Evolutionary conservation across 768 basidiomycete genomes (phyloP), one percentile per base, ranked within the genome.

Genomic region (Lanmaoa pseudosensibilis): DNA sequence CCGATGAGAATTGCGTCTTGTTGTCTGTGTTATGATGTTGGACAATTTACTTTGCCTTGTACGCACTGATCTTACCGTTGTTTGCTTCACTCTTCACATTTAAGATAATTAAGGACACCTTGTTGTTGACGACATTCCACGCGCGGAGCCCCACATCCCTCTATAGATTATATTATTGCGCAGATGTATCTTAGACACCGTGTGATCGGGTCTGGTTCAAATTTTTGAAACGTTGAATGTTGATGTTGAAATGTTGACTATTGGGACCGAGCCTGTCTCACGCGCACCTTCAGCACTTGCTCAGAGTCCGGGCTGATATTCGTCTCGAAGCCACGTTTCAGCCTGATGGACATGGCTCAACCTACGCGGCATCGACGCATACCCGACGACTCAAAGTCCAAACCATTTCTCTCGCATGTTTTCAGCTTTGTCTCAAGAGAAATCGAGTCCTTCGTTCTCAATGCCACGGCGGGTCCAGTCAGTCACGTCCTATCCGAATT

Each of bases 401-500:
- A 55, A 46, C 16, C 46, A 19, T 40, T 87, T 3, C 61, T 89
- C 21, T 82, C 85, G 1, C 83, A 83, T 59, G 85, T 91, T 5
- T 77, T 90, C 60, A 79, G 74, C 68, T 89, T 85, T 67, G 81
- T 92, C 5, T 83, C 88, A 12, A 77, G 83, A 48, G 90, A 92
- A 68, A 65, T 91, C 37, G 83, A 83, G 45, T 83, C 84, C 12
- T 92, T 92, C 68, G 78, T 91, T 25, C 72, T 80, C 19, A 86
- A 76, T 63, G 90, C 90, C 46, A 83, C 85, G 10, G 85, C 59
- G 10, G 55, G 52, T 25, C 46, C 55, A 58, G 62, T 66, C 62
- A 60, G 67, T 65, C 46, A 27, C 13, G 5, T 40, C 25, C 23
- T 19, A 3, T 48, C 32, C 15, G 18, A 6, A n/a, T 18, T 37